phyloP scores from a whole-genome alignment of 225 moss, liverwort and hornwort species.

The Physcomitrium patens region DNA sequence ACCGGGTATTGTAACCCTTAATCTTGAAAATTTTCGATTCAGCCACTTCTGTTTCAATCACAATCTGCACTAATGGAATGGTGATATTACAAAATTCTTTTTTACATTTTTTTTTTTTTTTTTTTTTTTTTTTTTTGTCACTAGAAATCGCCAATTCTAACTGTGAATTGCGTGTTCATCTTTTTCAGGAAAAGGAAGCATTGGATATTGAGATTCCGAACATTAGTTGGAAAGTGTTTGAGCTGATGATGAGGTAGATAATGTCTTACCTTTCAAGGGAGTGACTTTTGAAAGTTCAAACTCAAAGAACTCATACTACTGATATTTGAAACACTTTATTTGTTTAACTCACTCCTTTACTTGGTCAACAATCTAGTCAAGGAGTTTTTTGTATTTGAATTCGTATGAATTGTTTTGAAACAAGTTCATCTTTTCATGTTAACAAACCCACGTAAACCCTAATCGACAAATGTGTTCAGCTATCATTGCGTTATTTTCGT shows the following conservation, averaged over 20 bases:
- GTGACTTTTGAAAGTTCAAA: no score
- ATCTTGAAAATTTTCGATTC: not conserved
- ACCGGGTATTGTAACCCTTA: conserved; percentile 58
- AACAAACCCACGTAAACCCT: no score
- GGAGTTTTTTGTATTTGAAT: no score
- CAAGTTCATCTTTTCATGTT: no score
- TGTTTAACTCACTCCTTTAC: no score
- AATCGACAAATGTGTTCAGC: no score
- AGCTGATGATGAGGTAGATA: conserved; percentile 94
- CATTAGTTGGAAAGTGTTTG: conserved; percentile 98
- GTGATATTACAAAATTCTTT: not conserved
- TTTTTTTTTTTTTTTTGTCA: not conserved
- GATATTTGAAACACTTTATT: no score
- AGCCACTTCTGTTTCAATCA: not conserved
- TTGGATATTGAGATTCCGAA: conserved; percentile 98
- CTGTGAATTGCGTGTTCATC: not conserved
- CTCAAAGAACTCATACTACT: no score
- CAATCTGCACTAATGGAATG: not conserved
- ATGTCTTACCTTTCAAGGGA: not conserved
- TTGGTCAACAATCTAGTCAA: no score
- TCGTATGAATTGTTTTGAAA: no score
- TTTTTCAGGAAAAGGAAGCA: conserved; percentile 89
- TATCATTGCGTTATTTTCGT: not conserved
- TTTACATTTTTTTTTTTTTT: not conserved
- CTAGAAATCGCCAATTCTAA: conserved; percentile 13